These are phyloP conservation scores for Globisporangium carolinianum DNA, from an alignment of 352 stramenopile genomes.

Conservation along the genomic window DNA sequence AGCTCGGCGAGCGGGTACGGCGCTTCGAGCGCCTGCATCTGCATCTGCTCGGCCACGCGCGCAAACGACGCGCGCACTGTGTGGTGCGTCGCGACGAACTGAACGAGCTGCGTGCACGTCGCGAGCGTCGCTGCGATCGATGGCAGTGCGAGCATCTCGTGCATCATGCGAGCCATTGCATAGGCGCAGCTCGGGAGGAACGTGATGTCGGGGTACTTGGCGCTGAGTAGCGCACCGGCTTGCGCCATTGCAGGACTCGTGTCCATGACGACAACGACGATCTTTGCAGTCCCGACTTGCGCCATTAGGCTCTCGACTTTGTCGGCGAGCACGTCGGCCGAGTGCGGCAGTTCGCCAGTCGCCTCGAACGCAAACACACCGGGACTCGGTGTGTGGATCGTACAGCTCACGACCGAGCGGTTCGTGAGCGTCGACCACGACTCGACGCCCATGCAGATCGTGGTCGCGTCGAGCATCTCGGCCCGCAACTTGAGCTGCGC, in stretches of 20 bases:
- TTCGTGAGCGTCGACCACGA: constrained; percentile 34
- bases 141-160: constrained; percentile 43
- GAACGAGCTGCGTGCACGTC: constrained; percentile 32
- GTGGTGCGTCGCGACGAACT: constrained; percentile 41
- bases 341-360: constrained; percentile 38
- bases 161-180: constrained; percentile 49
- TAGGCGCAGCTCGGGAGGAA: constrained; percentile 60
- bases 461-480: constrained; percentile 40
- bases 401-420: constrained; percentile 43
- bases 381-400: constrained; percentile 44
- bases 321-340: constrained; percentile 37
- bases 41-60: constrained; percentile 28
- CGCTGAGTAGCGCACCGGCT: constrained; percentile 29
- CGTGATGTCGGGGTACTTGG: constrained; percentile 52
- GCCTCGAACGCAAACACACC: constrained; percentile 54
- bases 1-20: constrained; percentile 26
- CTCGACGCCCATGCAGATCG: constrained; percentile 50
- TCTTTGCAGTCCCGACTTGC: constrained; percentile 41
- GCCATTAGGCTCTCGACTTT: constrained; percentile 59
- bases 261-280: constrained; percentile 56
- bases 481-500: constrained; percentile 51
- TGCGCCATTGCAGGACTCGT: constrained; percentile 51
- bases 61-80: constrained; percentile 34
- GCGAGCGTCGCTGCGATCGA: constrained; percentile 29
- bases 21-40: constrained; percentile 37